Evolutionary conservation across 108 stramenopile genomes (phyloP).

Genomic region (Skeletonema tropicum): DNA sequence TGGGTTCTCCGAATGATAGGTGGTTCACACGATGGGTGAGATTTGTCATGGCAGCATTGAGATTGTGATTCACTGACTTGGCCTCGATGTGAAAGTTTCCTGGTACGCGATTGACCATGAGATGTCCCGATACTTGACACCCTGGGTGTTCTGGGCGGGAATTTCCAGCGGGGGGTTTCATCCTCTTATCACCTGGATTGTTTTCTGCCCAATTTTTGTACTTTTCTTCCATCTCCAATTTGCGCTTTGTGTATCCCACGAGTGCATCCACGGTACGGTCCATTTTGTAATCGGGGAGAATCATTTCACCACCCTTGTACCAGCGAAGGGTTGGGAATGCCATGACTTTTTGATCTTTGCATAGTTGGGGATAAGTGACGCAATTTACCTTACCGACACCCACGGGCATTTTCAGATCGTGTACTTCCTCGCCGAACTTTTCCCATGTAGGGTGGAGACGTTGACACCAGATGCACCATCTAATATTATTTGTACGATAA

Average conservation of each 20-base stretch:
- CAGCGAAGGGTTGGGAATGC: slow-evolving; percentile 83
- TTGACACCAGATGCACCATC: slow-evolving; percentile 94
- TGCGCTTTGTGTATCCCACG: slow-evolving; percentile 60
- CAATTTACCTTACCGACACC: slow-evolving; percentile 93
- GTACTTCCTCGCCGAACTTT: slow-evolving; percentile 76
- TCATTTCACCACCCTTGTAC: slow-evolving; percentile 44
- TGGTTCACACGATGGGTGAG: slow-evolving; percentile 92
- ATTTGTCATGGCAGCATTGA: slow-evolving; percentile 94
- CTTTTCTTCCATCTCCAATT: slow-evolving; percentile 25
- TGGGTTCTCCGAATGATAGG: slow-evolving; percentile 86
- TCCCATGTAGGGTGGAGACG: slow-evolving; percentile 96
- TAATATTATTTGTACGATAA: not conserved
- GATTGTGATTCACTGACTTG: slow-evolving; percentile 87
- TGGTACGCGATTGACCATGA: slow-evolving; percentile 95
- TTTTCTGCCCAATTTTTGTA: not conserved
- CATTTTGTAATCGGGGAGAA: slow-evolving; percentile 78
- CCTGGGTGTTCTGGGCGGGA: slow-evolving; percentile 79
- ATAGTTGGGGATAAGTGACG: slow-evolving; percentile 69
- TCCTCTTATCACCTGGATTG: not conserved
- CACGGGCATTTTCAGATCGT: slow-evolving; percentile 64
- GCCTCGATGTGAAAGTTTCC: slow-evolving; percentile 98
- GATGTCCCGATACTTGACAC: slow-evolving; percentile 83
- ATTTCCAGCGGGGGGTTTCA: not conserved
- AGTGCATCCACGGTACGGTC: slow-evolving; percentile 90
- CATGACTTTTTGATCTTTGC: slow-evolving; percentile 63